Evolutionary conservation across 1,139 yeast species (phyloP), one percentile per base, ranked within the genome.

Genomic region (Blastobotrys petasosporus): DNA sequence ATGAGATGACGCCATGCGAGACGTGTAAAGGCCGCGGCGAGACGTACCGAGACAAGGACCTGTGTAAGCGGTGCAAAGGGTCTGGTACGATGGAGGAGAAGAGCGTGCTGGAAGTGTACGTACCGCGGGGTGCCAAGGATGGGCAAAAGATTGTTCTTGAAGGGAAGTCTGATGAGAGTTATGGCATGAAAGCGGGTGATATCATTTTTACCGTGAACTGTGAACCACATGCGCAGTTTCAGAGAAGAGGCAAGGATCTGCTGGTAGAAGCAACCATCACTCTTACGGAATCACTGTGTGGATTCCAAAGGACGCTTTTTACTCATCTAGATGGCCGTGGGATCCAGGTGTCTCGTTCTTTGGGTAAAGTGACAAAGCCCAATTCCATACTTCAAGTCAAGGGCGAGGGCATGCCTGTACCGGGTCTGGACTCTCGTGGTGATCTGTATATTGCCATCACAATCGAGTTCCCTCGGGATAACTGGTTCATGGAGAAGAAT

Each of bases 331-430:
- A 92, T 63, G 92, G 85, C 9, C 76, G 97, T 51, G 79, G 82
- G 23, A 65, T 90, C 23, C 65, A 85, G 31, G 67, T 79, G 3
- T 77, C 85, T 0, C 85, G 87, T 4, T 73, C 75, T 10, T 55
- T 64, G 0, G 73, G 74, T 8, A 83, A 83, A 62, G 95, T 92
- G 4, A 61, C 88, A 8, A 75, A 82, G 54, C 97, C 97, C 0
- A 83, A 85, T 12, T 85, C 85, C 51, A 75, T 71, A 50, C 65
- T 92, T 33, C 74, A 80, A 52, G 71, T 92, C 15, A 66, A 73
- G 34, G 77, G 79, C 38, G 97, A 90, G 63, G 98, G 98, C 1
- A 86, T 94, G 94, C 96, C 96, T 0, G 59, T 76, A 4, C 29
- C 23, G 1, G 66, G 66, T 17, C 55, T 67, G 9, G 67, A 63